Base-by-base conservation (phyloP, 2,329 filamentous ascomycete genomes). In the Diaporthe caulivora region DNA sequence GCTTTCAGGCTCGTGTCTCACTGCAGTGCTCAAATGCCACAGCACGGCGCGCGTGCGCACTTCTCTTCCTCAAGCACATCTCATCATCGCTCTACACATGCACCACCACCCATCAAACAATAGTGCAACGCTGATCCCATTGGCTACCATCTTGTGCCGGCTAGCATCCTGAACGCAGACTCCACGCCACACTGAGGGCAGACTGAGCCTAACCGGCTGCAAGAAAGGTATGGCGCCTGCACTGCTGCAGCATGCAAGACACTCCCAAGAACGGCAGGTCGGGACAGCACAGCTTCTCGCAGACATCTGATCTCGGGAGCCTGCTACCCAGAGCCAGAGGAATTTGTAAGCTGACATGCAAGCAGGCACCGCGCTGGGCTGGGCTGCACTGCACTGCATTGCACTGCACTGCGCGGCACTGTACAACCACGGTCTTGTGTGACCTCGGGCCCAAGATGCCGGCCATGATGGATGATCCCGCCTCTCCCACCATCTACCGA, bases 391-490 rank as follows among this genome's bases (percentile, higher is more conserved):
- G 42, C 8, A 53, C 26, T 34, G 34, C 5, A 29, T 29, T 7
- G 29, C 29, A 54, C 49, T 18, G 29, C 69, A 26, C 42, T 42
- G 42, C 8, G 44, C 26, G 8, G 37, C 37, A 42, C 42, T 42
- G 42, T 6, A 62, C 26, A 31, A 18, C 47, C 31, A 53, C 62
- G 62, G 62, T 40, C 34, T 53, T 21, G 44, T 51, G 55, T 53
- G 29, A 62, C 47, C 3, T 54, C 44, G 24, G 42, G 58, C 7
- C 7, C 80, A 84, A 82, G 77, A 95, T 95, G 93, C 92, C 93
- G 78, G 93, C 94, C 76, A 92, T 94, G 83, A 88, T 95, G 80
- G 93, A 95, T 80, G 93, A 95, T 81, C 93, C 94, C 74, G 88
- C 89, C 55, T 88, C 91, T 79, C 89, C 92, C 77, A 90, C 91